A percentile compares a stretch with the other conserved stretches of the same genome.
Conservation (phyloP, 257 asterid genomes). For the Forsythia viridissima region DNA sequence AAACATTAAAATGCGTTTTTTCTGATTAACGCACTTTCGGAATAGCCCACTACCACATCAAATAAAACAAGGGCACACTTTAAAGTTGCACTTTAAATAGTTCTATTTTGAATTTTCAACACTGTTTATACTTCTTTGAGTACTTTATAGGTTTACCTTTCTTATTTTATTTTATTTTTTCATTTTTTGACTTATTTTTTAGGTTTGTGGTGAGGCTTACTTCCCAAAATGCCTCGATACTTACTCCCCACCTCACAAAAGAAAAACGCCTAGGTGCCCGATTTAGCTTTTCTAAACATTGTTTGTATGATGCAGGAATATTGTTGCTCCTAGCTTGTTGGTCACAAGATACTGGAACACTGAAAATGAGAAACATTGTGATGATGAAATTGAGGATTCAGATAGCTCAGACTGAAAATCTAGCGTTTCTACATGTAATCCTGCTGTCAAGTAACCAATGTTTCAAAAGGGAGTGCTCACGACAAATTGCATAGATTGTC, state of each 20-base stretch:
- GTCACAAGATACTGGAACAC: constrained; percentile 23
- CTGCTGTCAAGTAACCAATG: constrained; percentile 41
- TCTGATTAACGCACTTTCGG: neutral
- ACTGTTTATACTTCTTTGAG: neutral
- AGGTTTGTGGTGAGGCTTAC: neutral
- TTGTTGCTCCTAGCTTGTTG: constrained; percentile 34
- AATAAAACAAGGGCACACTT: neutral
- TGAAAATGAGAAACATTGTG: constrained; percentile 37
- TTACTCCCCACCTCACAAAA: neutral
- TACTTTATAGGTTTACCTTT: neutral
- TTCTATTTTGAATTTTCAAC: neutral
- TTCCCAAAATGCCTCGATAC: neutral
- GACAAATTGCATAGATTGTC: constrained; percentile 81
- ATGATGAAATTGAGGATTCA: constrained; percentile 39
- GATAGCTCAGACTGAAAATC: constrained; percentile 39
- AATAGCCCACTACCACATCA: neutral
- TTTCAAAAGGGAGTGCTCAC: constrained; percentile 66
- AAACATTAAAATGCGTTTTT: neutral
- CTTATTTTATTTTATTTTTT: no score
- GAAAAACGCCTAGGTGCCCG: neutral
- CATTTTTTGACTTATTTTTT: neutral
- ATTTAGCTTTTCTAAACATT: neutral
- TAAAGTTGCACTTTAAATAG: neutral
- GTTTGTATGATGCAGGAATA: constrained; percentile 44
- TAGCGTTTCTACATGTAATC: constrained; percentile 25